Evolutionary conservation across 768 basidiomycete genomes (phyloP).

Genomic region (Tricholoma flavovirens): DNA sequence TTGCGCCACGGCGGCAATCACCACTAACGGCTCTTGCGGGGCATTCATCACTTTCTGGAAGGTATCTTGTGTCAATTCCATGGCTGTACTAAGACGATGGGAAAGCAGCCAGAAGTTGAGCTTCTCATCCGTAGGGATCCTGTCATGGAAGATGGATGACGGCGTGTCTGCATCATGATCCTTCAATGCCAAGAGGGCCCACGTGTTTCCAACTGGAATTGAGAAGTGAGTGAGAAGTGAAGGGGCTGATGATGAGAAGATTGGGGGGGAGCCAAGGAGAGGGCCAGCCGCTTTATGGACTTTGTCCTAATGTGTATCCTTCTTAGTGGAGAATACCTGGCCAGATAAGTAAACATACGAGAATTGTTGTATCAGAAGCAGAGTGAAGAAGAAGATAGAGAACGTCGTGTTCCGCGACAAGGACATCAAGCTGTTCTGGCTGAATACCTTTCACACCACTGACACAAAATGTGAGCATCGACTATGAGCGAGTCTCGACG

Average conservation of each 20-base stretch:
- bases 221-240: conserved; percentile 31
- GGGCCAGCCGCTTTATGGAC: conserved; percentile 32
- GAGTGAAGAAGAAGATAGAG: conserved; percentile 46
- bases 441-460: conserved; percentile 27
- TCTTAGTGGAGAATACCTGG: neutral
- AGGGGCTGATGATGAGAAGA: conserved; percentile 36
- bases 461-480: conserved; percentile 3
- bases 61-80: conserved; percentile 71
- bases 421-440: conserved; percentile 36
- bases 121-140: conserved; percentile 21
- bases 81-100: conserved; percentile 66
- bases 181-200: conserved; percentile 66
- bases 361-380: conserved; percentile 33
- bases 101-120: conserved; percentile 54
- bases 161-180: conserved; percentile 46
- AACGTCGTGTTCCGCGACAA: conserved; percentile 35
- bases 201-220: conserved; percentile 35
- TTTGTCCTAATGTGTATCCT: conserved; percentile 23
- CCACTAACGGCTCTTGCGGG: conserved; percentile 67
- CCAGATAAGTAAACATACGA: conserved; percentile 22
- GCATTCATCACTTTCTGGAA: conserved; percentile 88
- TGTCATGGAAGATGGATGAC: conserved; percentile 37
- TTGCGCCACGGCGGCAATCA: conserved; percentile 53
- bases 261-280: conserved; percentile 42
- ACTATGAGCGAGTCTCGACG: neutral